Evolutionary conservation across 495 filamentous ascomycete genomes (phyloP).

Genomic region (Cercophora samala): DNA sequence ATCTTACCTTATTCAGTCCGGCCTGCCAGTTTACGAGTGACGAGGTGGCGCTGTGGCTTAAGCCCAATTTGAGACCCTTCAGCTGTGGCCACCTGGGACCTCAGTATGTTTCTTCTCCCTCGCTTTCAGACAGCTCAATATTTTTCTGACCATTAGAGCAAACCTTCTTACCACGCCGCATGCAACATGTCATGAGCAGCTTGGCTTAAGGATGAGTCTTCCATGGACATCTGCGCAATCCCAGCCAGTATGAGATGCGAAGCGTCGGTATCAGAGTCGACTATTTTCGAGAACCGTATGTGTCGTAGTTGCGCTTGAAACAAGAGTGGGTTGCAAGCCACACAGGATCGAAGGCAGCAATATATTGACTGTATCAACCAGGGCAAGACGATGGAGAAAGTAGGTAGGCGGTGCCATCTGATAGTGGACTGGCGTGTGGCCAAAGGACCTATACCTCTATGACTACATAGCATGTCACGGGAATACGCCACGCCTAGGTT

Average conservation of each 20-base stretch:
- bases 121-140: not conserved
- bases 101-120: not conserved
- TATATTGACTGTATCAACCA: not conserved
- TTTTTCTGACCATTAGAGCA: not conserved
- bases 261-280: no score
- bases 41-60: not conserved
- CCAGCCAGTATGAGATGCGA: no score
- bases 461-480: not conserved
- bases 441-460: not conserved
- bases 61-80: not conserved
- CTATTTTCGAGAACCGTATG: not conserved
- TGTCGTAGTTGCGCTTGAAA: not conserved
- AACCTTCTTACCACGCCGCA: not conserved
- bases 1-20: not conserved
- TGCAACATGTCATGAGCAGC: not conserved
- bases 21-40: not conserved
- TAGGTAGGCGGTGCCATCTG: not conserved
- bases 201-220: not conserved
- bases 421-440: not conserved
- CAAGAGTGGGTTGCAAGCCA: not conserved
- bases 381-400: not conserved
- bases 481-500: conserved; percentile 2
- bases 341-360: conserved; percentile 6
- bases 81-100: not conserved
- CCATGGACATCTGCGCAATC: no score